Evolutionary conservation across 2,329 filamentous ascomycete species (phyloP).

Genomic region (Claviceps pusilla): DNA sequence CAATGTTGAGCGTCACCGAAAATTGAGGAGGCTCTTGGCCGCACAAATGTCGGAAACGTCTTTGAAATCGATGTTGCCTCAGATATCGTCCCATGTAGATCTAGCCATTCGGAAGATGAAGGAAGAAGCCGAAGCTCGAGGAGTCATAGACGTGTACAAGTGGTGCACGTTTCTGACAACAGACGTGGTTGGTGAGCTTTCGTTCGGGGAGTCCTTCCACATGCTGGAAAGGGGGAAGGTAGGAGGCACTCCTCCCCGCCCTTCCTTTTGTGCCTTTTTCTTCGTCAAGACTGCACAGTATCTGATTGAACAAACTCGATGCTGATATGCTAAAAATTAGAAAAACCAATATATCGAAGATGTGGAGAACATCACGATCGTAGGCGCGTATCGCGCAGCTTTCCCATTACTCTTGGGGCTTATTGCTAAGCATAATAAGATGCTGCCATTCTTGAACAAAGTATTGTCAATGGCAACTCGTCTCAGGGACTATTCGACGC

Average conservation of each 20-base stretch:
- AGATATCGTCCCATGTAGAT: constrained; percentile 21
- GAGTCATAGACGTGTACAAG: constrained; percentile 31
- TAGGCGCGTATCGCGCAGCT: constrained; percentile 12
- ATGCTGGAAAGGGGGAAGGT: constrained; percentile 36
- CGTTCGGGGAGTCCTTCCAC: constrained; percentile 39
- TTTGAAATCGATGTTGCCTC: constrained; percentile 16
- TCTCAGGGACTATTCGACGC: constrained; percentile 12
- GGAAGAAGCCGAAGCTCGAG: constrained; percentile 23
- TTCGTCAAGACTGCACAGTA: not conserved
- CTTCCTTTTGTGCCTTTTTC: not conserved
- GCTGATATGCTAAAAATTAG: not conserved
- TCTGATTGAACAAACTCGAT: not conserved
- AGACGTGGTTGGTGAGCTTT: constrained; percentile 37
- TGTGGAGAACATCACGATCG: constrained; percentile 15
- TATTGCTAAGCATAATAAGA: constrained; percentile 7
- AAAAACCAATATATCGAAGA: constrained; percentile 25
- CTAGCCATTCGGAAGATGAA: constrained; percentile 28
- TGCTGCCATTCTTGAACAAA: constrained; percentile 11
- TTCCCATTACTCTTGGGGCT: constrained; percentile 16
- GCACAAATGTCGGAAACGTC: constrained; percentile 22
- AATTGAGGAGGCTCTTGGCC: constrained; percentile 27
- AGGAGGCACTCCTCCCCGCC: constrained; percentile 2
- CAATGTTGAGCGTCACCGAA: constrained; percentile 24
- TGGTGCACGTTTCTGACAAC: constrained; percentile 41
- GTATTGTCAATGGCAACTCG: constrained; percentile 3